Conservation (phyloP, 768 basidiomycete species). For the Suillus paluster region DNA sequence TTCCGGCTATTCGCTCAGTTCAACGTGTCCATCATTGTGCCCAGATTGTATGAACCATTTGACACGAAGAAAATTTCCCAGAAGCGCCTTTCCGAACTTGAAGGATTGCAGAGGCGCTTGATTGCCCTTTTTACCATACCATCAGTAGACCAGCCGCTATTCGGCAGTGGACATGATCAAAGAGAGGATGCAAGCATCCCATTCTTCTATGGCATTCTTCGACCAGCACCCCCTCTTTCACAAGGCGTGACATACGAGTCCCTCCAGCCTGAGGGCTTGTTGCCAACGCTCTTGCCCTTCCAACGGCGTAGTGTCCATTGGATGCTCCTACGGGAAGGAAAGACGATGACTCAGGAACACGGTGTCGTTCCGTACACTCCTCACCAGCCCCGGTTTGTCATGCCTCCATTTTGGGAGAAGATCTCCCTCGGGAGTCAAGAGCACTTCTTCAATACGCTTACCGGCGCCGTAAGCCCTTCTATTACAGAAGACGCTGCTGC, state of each 20-base stretch:
- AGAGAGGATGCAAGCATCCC: slow-evolving; percentile 57
- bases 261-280: slow-evolving; percentile 68
- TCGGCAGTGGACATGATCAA: slow-evolving; percentile 24
- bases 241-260: slow-evolving; percentile 43
- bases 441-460: slow-evolving; percentile 69
- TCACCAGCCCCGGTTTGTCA: slow-evolving; percentile 2
- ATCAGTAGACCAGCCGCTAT: slow-evolving; percentile 14
- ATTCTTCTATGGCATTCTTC: slow-evolving; percentile 71
- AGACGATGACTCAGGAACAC: slow-evolving; percentile 52
- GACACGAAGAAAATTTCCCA: slow-evolving; percentile 29
- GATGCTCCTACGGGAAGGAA: slow-evolving; percentile 76
- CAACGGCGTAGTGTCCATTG: slow-evolving; percentile 80
- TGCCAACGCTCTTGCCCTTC: slow-evolving; percentile 79
- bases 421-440: slow-evolving; percentile 47
- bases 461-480: slow-evolving; percentile 47
- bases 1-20: slow-evolving; percentile 55
- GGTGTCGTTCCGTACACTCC: slow-evolving; percentile 35
- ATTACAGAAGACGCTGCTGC: slow-evolving; percentile 39
- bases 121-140: slow-evolving; percentile 35
- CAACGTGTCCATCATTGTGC: slow-evolving; percentile 44
- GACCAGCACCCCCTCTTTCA: slow-evolving; percentile 61
- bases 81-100: slow-evolving; percentile 35
- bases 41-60: slow-evolving; percentile 41
- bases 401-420: slow-evolving; percentile 50
- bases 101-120: slow-evolving; percentile 64